Base-by-base conservation (phyloP, 768 basidiomycete species). In the Gloeophyllum trabeum region DNA sequence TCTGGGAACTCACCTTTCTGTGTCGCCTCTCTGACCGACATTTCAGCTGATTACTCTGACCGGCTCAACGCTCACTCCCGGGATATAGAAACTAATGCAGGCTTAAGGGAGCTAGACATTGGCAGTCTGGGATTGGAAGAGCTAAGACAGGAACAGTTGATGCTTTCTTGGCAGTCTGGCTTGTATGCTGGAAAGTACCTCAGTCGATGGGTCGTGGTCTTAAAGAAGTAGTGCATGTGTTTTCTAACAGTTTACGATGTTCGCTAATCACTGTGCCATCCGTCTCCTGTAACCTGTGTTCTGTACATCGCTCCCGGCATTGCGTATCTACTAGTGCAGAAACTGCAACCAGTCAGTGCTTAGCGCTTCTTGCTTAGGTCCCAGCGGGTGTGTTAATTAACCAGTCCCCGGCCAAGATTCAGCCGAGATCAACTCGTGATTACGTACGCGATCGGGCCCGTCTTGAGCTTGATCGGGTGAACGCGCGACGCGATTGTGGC, bases 161-260 rank as follows among this genome's bases (percentile, higher is more conserved):
- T 68, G 46, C 42, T 70, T 23, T 59, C 59, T 22, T 75, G 78
- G 61, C 75, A 80, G 51, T 71, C 68, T 18, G 71, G 63, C 0
- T 59, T 79, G 26, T 53, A 78, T 13, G 54, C 59, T 32, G 63
- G 60, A 3, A 66, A 68, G 13, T 53, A 62, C 47, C 49, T 79
- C 40, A 57, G 55, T 48, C 61, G 71, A 42, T 80, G 76, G 78
- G 56, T 62, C 10, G 53, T 73, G 21, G 51, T 56, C 24, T 46
- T 65, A 24, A 47, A 47, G 10, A 61, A 57, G 42, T 53, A 16
- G 18, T 12, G 35, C 6, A 4, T 41, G 14, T 24, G 20, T 18
- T 12, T 13, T 21, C 22, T 10, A 16, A 10, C 19, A 22, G 30
- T 5, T 6, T 12, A n/a, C 10, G 12, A 23, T 26, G 24, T 45